Conservation (phyloP, 768 basidiomycete species). For the Naematelia encephala region DNA sequence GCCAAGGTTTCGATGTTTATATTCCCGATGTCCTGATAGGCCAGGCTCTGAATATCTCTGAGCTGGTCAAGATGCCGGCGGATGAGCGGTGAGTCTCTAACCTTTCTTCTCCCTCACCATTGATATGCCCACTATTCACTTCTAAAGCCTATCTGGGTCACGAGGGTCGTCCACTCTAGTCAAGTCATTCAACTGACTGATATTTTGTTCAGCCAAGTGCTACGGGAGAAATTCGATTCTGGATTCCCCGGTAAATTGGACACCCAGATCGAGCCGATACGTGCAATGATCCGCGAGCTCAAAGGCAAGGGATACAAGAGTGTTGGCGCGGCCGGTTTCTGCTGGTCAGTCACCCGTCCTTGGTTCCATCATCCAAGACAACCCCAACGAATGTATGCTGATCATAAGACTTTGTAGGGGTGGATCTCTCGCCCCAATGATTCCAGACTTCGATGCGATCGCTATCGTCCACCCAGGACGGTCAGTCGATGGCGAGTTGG, state of each 20-base stretch:
- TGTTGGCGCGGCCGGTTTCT: slow-evolving; percentile 21
- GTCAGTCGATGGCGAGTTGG: slow-evolving; percentile 50
- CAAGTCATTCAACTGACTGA: not conserved
- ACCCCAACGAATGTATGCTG: no score
- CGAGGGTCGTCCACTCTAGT: not conserved
- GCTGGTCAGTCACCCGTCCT: slow-evolving; percentile 28
- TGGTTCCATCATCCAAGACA: no score
- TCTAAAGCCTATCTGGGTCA: no score
- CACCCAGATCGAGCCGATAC: not conserved
- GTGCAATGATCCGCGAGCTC: slow-evolving; percentile 8
- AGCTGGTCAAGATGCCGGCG: slow-evolving; percentile 51
- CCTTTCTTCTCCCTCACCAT: not conserved
- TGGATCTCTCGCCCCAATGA: slow-evolving; percentile 9
- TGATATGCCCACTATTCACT: not conserved
- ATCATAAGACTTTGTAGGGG: slow-evolving; percentile 7
- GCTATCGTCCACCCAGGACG: slow-evolving; percentile 14
- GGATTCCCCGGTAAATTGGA: slow-evolving; percentile 59
- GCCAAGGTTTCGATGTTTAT: slow-evolving; percentile 58
- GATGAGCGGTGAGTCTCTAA: slow-evolving; percentile 7
- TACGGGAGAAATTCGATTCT: slow-evolving; percentile 55
- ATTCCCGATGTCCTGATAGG: slow-evolving; percentile 65
- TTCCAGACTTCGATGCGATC: slow-evolving; percentile 12
- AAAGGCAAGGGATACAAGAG: slow-evolving; percentile 17
- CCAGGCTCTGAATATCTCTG: slow-evolving; percentile 54
- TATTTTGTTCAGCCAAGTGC: slow-evolving; percentile 15